Conservation (phyloP, 179 eudicot genomes). For the Silene noctiflora region DNA sequence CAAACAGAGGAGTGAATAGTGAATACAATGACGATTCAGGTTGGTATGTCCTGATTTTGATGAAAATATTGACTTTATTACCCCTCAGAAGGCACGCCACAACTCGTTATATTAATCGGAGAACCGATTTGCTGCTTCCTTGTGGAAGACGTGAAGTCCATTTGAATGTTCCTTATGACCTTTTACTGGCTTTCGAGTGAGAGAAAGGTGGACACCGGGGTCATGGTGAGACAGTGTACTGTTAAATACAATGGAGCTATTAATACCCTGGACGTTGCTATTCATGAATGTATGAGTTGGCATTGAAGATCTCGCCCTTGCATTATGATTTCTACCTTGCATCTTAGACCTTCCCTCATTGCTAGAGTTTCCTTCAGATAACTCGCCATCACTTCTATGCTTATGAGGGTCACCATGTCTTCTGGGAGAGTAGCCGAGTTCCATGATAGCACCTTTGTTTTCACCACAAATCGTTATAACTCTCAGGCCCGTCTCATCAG, state of each 20-base stretch:
- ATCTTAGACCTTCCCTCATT: slow-evolving; percentile 14
- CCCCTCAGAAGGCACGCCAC: not conserved
- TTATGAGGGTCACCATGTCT: slow-evolving; percentile 15
- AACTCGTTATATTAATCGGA: slow-evolving; percentile 7
- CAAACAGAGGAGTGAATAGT: not conserved
- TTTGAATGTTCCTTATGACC: slow-evolving; percentile 25
- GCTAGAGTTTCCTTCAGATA: slow-evolving; percentile 6
- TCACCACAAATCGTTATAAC: slow-evolving; percentile 62
- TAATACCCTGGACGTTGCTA: slow-evolving; percentile 77
- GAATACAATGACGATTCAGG: slow-evolving; percentile 6
- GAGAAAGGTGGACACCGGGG: slow-evolving; percentile 70
- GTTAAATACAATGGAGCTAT: slow-evolving; percentile 57
- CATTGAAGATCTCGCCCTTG: slow-evolving; percentile 10
- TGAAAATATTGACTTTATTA: slow-evolving; percentile 20
- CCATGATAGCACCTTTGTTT: slow-evolving; percentile 80
- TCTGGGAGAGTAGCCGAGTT: slow-evolving; percentile 36
- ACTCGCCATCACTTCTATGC: slow-evolving; percentile 7
- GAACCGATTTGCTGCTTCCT: slow-evolving; percentile 13
- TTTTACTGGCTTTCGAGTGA: slow-evolving; percentile 41
- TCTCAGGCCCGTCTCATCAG: slow-evolving; percentile 33
- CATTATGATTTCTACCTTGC: slow-evolving; percentile 9
- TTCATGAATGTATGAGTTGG: slow-evolving; percentile 48
- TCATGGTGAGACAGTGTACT: slow-evolving; percentile 46
- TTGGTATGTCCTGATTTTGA: slow-evolving; percentile 4
- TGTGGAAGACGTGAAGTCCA: slow-evolving; percentile 4